Percentiles rank a stretch among this genome's conserved stretches.
phyloP scores from a whole-genome alignment of 2,329 filamentous ascomycete species.

The Colletotrichum plurivorum region DNA sequence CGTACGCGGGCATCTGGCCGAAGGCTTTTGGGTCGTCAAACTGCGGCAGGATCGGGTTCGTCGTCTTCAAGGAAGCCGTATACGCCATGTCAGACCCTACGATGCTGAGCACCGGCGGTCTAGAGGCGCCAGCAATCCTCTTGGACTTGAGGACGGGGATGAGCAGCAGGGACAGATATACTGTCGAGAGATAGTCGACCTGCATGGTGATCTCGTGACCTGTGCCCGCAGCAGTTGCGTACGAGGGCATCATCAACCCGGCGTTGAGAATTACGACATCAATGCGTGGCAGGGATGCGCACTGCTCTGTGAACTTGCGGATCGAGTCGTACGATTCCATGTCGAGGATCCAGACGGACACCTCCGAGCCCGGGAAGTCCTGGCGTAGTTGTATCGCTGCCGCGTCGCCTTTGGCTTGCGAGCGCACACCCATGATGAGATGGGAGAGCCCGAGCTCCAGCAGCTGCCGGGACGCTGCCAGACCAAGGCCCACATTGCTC shows the following conservation, averaged over 20 bases:
- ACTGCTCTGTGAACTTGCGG: constrained; percentile 49
- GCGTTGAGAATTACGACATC: constrained; percentile 64
- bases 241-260: constrained; percentile 48
- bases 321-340: constrained; percentile 62
- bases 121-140: constrained; percentile 50
- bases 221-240: constrained; percentile 45
- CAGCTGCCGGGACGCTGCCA: constrained; percentile 59
- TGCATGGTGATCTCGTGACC: constrained; percentile 58
- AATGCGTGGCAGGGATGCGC: constrained; percentile 49
- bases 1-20: constrained; percentile 42
- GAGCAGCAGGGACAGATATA: constrained; percentile 50
- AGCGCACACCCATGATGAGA: constrained; percentile 64
- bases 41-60: constrained; percentile 43
- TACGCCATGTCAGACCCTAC: too few relatives aligned
- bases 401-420: constrained; percentile 55
- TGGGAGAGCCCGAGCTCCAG: constrained; percentile 54
- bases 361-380: constrained; percentile 48
- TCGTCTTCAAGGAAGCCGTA: too few relatives aligned
- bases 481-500: constrained; percentile 63
- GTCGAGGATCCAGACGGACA: constrained; percentile 67
- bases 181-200: constrained; percentile 55
- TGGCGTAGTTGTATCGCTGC: constrained; percentile 52
- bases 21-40: constrained; percentile 49
- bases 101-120: too few relatives aligned
- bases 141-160: constrained; percentile 51